Base-by-base conservation (phyloP, 2,329 filamentous ascomycete genomes). In the Bimuria novae-zelandiae region DNA sequence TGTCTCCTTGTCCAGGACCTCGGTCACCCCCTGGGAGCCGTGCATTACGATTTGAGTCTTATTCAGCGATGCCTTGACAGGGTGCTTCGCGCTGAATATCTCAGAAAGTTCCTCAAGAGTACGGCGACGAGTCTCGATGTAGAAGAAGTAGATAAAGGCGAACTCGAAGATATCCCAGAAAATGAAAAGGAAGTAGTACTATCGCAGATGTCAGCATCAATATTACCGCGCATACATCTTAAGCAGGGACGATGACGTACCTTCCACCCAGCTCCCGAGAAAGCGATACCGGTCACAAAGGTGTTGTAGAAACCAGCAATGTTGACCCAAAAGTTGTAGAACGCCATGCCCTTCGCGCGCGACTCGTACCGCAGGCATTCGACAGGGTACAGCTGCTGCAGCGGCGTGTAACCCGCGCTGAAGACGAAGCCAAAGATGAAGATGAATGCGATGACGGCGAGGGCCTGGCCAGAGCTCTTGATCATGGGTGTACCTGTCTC, bases 341-440 rank as follows among this genome's bases (percentile, higher is more conserved):
- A 73, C 6, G 75, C 76, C 72, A 79, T 79, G 2, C 79, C 78
- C 57, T 80, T 81, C 2, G 78, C 78, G 14, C 79, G 69, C 0
- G 69, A 76, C 52, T 78, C 76, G 52, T 79, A 80, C 5, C 75
- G 71, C 14, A 81, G 66, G 59, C 76, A 78, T 56, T 81, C 78
- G n/a, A 80, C 77, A 0, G 77, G 75, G 57, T 80, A 81, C 2
- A 81, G 58, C 11, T 76, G 76, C 59, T 79, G 77, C 16, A 80
- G 63, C 2, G 78, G 77, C 6, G 76, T 78, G 50, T 76, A 78
- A 5, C 72, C 73, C 6, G 70, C 67, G 6, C 65, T 62, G 51
- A 67, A 73, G 32, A 75, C 59, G 49, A 75, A 72, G 21, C 75
- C 75, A 55, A 77, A 79, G 25, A 79, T 71, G 59, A 77, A 77